Conservation (phyloP, 768 basidiomycete genomes). For the Tylopilus subfusipes region DNA sequence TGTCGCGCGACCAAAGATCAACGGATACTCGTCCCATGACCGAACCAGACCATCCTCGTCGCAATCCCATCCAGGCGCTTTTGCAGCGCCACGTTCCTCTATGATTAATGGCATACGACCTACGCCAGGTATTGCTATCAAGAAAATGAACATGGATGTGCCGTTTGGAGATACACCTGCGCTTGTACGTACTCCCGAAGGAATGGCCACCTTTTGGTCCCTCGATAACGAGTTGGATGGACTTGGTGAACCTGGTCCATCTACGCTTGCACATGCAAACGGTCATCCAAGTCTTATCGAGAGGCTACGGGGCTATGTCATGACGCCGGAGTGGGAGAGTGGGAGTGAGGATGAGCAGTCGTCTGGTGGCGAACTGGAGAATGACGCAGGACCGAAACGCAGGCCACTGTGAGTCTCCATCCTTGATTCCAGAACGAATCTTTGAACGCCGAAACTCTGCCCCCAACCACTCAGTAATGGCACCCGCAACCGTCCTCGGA, state of each 20-base stretch:
- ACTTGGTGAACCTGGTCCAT: slow-evolving; percentile 34
- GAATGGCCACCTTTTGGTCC: slow-evolving; percentile 66
- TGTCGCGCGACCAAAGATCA: slow-evolving; percentile 42
- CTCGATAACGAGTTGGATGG: slow-evolving; percentile 53
- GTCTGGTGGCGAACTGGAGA: slow-evolving; percentile 27
- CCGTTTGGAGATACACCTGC: slow-evolving; percentile 67
- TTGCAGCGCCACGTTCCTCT: slow-evolving; percentile 9
- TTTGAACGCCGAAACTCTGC: background rate
- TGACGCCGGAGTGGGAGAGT: slow-evolving; percentile 32
- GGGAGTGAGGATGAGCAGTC: slow-evolving; percentile 35
- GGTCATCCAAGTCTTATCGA: slow-evolving; percentile 23
- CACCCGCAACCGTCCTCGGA: slow-evolving; percentile 47
- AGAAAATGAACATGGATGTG: slow-evolving; percentile 34
- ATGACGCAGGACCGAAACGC: slow-evolving; percentile 56
- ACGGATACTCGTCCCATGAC: slow-evolving; percentile 35
- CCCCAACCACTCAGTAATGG: slow-evolving; percentile 19
- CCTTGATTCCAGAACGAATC: background rate
- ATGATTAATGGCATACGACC: slow-evolving; percentile 20
- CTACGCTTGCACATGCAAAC: slow-evolving; percentile 31
- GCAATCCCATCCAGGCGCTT: slow-evolving; percentile 3
- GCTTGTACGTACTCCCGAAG: slow-evolving; percentile 63
- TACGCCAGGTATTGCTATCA: slow-evolving; percentile 5
- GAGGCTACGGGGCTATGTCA: slow-evolving; percentile 19
- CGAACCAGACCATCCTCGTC: slow-evolving; percentile 23
- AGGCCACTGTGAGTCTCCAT: slow-evolving; percentile 36